A percentile compares a stretch with the other conserved stretches of the same genome.
Conservation (phyloP, 306 rosid genomes). For the Vigna nakashimae region DNA sequence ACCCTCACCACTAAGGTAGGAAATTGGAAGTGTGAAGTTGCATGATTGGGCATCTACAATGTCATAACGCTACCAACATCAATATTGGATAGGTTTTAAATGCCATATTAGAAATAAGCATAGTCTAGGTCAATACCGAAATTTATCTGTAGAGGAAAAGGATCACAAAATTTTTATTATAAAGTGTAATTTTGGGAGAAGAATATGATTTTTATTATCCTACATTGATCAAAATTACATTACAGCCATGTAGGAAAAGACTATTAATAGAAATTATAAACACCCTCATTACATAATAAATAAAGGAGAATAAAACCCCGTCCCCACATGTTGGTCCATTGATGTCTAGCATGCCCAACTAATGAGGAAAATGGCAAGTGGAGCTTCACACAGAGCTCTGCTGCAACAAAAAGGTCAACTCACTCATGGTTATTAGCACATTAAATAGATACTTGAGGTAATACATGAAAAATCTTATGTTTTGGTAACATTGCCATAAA, state of each 20-base stretch:
- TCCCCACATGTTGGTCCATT: not conserved
- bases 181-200: not conserved
- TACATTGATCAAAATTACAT: not conserved
- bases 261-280: not conserved
- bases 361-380: not conserved
- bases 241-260: no score
- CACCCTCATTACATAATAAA: not conserved
- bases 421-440: slow-evolving; percentile 28
- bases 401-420: not conserved
- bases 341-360: not conserved
- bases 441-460: slow-evolving; percentile 35
- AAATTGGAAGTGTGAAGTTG: not conserved
- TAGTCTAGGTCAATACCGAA: not conserved
- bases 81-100: not conserved
- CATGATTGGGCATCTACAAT: not conserved
- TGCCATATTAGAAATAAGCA: not conserved
- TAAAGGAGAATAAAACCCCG: not conserved
- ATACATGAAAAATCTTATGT: slow-evolving; percentile 32
- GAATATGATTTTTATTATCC: not conserved
- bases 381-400: not conserved
- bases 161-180: not conserved
- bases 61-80: not conserved
- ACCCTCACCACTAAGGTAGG: not conserved
- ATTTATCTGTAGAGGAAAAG: not conserved
- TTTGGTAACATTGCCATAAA: slow-evolving; percentile 12